A percentile compares a stretch with the other conserved stretches of the same genome.
These are phyloP conservation scores for Nitzschia sp. DNA, from an alignment of 108 stramenopile species.

Conservation along the genomic window DNA sequence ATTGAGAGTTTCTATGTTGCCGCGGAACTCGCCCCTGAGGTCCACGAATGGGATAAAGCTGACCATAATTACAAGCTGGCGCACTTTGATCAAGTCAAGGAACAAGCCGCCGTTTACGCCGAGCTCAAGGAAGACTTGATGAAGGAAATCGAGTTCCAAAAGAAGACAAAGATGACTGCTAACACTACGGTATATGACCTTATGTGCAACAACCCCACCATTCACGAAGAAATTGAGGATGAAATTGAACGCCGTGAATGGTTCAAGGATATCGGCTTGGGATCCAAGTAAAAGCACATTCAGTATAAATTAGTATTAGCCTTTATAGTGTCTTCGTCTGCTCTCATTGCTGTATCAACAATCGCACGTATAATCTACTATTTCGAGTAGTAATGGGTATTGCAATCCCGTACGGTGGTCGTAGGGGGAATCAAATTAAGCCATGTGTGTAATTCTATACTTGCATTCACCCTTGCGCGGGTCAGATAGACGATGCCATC, in stretches of 20 bases:
- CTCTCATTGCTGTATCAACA: not conserved
- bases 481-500: too few species aligned
- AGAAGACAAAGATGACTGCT: conserved; percentile 70
- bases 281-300: conserved; percentile 15
- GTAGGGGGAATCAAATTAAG: too few species aligned
- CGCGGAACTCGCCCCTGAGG: conserved; percentile 58
- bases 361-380: not conserved
- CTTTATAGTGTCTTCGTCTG: not conserved
- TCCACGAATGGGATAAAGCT: conserved; percentile 70
- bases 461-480: too few species aligned
- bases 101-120: conserved; percentile 42
- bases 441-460: too few species aligned
- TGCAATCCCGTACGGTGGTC: too few species aligned
- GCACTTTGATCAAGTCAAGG: conserved; percentile 81
- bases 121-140: conserved; percentile 46
- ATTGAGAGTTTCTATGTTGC: conserved; percentile 74
- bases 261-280: conserved; percentile 82
- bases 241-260: conserved; percentile 89
- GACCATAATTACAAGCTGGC: conserved; percentile 69
- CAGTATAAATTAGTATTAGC: not conserved
- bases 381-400: too few species aligned
- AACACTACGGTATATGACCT: conserved; percentile 73
- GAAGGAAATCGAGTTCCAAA: conserved; percentile 59
- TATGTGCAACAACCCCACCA: conserved; percentile 85
- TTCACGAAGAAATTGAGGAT: conserved; percentile 84